Conservation (phyloP, 495 filamentous ascomycete species). For the Aspergillus asperescens region DNA sequence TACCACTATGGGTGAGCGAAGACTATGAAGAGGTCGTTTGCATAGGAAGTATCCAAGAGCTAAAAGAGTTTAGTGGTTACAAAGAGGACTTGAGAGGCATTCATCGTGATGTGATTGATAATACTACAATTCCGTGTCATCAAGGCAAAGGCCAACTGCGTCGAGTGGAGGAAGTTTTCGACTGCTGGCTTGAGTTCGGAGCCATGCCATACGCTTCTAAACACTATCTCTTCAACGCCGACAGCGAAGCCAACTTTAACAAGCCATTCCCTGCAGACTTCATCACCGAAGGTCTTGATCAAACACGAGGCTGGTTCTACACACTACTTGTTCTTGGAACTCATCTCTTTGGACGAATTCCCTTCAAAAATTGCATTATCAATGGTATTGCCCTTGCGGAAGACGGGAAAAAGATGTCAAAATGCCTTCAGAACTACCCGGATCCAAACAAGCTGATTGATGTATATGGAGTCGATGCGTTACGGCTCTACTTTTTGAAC, state of each 20-base stretch:
- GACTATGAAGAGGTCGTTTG: conserved; percentile 83
- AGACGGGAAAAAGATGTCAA: conserved; percentile 99
- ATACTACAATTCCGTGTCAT: conserved; percentile 93
- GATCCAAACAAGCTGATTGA: conserved; percentile 81
- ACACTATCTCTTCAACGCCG: conserved; percentile 96
- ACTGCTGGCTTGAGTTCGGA: conserved; percentile 94
- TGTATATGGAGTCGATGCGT: conserved; percentile 87
- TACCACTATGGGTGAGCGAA: conserved; percentile 89
- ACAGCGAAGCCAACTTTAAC: conserved; percentile 79
- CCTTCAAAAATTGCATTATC: conserved; percentile 95
- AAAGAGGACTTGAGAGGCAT: conserved; percentile 81
- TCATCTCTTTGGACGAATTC: conserved; percentile 83
- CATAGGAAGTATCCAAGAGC: conserved; percentile 77
- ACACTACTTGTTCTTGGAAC: conserved; percentile 86
- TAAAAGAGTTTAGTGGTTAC: conserved; percentile 82
- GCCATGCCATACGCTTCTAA: conserved; percentile 94
- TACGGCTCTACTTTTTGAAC: conserved; percentile 94
- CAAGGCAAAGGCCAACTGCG: conserved; percentile 79
- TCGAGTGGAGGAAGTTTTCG: conserved; percentile 87
- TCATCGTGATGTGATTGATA: conserved; percentile 89
- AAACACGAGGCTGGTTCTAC: conserved; percentile 97
- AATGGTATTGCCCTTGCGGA: conserved; percentile 94
- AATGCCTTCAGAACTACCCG: conserved; percentile 95
- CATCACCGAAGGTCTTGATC: conserved; percentile 93
- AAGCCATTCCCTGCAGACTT: conserved; percentile 89